Percentiles rank a stretch among this genome's conserved stretches.
Conservation (phyloP, 371 early-diverging fungal genomes). For the Edhazardia aedis region DNA sequence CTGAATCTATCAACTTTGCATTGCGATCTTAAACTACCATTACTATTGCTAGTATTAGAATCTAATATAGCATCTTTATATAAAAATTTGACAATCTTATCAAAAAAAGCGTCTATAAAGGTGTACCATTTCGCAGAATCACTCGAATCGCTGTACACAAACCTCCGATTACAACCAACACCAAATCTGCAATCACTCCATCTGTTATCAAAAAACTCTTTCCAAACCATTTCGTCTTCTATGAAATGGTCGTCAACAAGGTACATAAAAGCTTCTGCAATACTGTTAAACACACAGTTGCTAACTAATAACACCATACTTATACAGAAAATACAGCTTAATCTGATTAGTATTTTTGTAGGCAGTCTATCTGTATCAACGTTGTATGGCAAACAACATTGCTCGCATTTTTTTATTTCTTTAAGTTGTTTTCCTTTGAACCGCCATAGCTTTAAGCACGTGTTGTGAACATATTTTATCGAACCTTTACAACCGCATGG, state of each 20-base stretch:
- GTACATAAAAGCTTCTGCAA: constrained; percentile 14
- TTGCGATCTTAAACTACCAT: not conserved
- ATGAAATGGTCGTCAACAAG: constrained; percentile 10
- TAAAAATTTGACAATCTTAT: no score
- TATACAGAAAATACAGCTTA: not conserved
- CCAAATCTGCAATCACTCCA: constrained; percentile 13
- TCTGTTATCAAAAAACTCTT: not conserved
- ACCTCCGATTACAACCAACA: not conserved
- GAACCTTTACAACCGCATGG: constrained; percentile 47
- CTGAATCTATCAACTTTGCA: not conserved
- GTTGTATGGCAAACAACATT: constrained; percentile 36
- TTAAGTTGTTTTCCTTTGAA: constrained; percentile 31
- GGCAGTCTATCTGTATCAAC: constrained; percentile 34
- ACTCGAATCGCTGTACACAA: no score
- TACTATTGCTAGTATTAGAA: no score
- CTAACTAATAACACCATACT: constrained; percentile 5
- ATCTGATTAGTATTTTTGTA: constrained; percentile 4
- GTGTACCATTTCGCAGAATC: no score
- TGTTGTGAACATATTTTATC: constrained; percentile 43
- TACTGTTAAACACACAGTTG: constrained; percentile 14
- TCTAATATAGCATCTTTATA: no score
- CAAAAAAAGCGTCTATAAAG: no score
- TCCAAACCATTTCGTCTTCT: not conserved
- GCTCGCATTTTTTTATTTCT: constrained; percentile 43
- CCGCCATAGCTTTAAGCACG: constrained; percentile 45